Percentiles rank a stretch among this genome's conserved stretches.
Conservation (phyloP, 768 basidiomycete species). For the Steccherinum ochraceum region DNA sequence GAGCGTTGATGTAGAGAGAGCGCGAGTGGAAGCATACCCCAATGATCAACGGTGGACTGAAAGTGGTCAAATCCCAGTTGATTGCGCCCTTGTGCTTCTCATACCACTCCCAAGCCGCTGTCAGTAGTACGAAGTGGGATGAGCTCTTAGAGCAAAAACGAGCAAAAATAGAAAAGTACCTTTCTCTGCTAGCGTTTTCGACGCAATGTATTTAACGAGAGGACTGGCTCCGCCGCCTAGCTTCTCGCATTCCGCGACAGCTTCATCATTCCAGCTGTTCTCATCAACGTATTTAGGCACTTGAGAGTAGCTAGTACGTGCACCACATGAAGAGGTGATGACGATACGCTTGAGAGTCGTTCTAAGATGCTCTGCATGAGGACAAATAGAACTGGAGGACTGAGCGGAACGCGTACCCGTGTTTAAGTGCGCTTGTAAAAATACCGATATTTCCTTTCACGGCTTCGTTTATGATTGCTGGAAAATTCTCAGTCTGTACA, state of each 20-base stretch:
- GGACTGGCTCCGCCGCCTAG: constrained; percentile 36
- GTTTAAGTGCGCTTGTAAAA: constrained; percentile 47
- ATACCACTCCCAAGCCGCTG: constrained; percentile 43
- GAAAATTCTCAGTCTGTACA: not conserved
- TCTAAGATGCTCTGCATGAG: too few relatives aligned
- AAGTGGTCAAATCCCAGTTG: constrained; percentile 41
- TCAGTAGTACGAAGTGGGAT: too few relatives aligned
- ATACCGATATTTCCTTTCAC: constrained; percentile 61
- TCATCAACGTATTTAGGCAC: constrained; percentile 30
- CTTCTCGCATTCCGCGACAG: constrained; percentile 36
- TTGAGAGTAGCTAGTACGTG: not conserved
- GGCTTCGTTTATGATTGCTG: constrained; percentile 58
- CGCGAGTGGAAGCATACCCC: constrained; percentile 1
- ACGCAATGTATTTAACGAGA: constrained; percentile 41
- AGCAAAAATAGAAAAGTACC: too few relatives aligned
- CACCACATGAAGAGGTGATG: not conserved
- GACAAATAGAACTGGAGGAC: too few relatives aligned
- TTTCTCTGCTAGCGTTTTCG: constrained; percentile 50
- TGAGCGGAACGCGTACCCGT: constrained; percentile 15
- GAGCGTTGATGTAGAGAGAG: too few relatives aligned
- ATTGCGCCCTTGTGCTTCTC: constrained; percentile 34
- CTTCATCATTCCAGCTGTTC: constrained; percentile 52
- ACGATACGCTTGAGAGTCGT: constrained; percentile 12
- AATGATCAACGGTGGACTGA: constrained; percentile 43
- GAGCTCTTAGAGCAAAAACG: too few relatives aligned